These are phyloP conservation scores for Alternaria hordeiaustralica DNA, from an alignment of 2,329 filamentous ascomycete species.

Conservation along the genomic window DNA sequence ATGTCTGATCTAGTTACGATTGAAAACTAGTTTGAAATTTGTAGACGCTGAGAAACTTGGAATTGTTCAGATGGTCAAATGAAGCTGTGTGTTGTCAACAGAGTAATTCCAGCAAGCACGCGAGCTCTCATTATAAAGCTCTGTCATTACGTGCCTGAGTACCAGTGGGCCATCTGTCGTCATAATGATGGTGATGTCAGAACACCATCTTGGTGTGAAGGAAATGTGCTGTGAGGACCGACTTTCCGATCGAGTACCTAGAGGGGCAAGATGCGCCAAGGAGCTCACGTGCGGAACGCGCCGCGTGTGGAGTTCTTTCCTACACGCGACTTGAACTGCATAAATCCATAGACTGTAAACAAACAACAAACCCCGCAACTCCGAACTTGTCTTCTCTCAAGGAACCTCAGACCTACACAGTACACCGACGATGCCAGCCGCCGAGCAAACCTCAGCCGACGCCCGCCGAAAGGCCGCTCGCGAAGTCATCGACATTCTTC, in stretches of 20 bases:
- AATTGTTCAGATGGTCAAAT: not conserved
- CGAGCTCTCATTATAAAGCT: constrained; percentile 5
- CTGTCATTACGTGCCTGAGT: not conserved
- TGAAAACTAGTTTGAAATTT: not conserved
- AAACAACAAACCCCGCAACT: not conserved
- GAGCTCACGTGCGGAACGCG: constrained; percentile 9
- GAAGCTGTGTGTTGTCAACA: not conserved
- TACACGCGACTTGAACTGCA: not conserved
- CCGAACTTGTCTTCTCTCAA: not conserved
- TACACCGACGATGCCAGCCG: constrained; percentile 21
- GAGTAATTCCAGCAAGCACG: not conserved
- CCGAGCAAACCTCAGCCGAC: constrained; percentile 38
- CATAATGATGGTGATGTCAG: constrained; percentile 18
- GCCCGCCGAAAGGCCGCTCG: constrained; percentile 76
- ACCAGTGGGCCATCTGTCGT: not conserved
- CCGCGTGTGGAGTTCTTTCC: constrained; percentile 1
- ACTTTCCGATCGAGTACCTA: not conserved
- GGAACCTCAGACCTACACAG: not conserved
- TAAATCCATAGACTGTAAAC: constrained; percentile 1
- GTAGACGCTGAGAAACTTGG: not conserved
- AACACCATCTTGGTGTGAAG: not conserved
- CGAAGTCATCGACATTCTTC: constrained; percentile 79
- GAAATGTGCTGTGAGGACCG: not conserved
- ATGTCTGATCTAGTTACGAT: not conserved
- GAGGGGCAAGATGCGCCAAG: constrained; percentile 5